Percentiles rank a stretch among this genome's conserved stretches.
phyloP scores from a whole-genome alignment of 2,329 filamentous ascomycete genomes.

The Cordyceps fumosorosea region DNA sequence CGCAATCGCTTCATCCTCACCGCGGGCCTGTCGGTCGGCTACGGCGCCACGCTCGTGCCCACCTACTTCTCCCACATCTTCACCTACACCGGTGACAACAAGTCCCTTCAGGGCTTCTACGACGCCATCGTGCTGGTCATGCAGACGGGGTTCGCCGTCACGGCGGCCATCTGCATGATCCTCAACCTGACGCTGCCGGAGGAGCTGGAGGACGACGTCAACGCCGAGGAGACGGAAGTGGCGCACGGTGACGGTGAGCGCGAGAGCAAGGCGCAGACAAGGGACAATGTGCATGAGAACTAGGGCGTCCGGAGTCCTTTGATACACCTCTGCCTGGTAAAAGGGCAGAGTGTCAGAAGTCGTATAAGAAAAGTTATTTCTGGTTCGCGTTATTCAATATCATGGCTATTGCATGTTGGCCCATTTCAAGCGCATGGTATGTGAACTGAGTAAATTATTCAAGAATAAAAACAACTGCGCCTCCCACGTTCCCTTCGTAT shows the following conservation, averaged over 20 bases:
- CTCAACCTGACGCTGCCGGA: constrained; percentile 68
- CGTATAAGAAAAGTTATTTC: too few species aligned
- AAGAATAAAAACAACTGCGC: neutral
- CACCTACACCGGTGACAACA: constrained; percentile 63
- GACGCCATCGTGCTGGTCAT: constrained; percentile 68
- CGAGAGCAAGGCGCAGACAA: neutral
- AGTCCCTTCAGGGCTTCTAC: constrained; percentile 62
- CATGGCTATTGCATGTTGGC: neutral
- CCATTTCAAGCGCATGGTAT: neutral
- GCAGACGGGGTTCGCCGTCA: constrained; percentile 69
- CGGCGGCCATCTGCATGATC: constrained; percentile 64
- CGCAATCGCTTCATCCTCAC: constrained; percentile 79
- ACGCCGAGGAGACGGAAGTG: neutral
- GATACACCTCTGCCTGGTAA: neutral
- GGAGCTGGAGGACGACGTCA: constrained; percentile 58
- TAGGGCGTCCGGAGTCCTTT: neutral
- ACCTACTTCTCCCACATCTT: constrained; percentile 67
- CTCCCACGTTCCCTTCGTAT: neutral
- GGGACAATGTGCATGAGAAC: neutral
- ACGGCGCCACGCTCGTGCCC: constrained; percentile 60
- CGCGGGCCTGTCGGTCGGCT: constrained; percentile 65
- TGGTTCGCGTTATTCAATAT: too few species aligned
- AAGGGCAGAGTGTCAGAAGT: neutral
- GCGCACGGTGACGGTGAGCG: neutral
- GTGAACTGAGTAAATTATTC: neutral